Evolutionary conservation across 495 filamentous ascomycete genomes (phyloP).

Genomic region (Penicillium silybi): DNA sequence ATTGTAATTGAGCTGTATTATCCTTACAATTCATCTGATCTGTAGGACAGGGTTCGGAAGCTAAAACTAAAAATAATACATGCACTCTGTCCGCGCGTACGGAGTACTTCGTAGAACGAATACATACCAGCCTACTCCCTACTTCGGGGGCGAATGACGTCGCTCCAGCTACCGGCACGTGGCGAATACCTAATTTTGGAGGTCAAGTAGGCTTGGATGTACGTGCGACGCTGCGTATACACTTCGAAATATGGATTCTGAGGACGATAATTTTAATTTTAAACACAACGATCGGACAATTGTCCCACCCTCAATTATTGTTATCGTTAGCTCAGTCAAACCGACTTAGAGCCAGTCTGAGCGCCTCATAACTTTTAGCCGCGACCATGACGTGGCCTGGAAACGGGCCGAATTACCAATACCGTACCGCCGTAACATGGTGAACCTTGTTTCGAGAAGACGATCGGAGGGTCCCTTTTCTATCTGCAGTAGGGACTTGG

Average conservation of each 20-base stretch:
- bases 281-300: background rate
- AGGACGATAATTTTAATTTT: too few relatives aligned
- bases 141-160: too few relatives aligned
- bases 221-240: background rate
- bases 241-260: too few relatives aligned
- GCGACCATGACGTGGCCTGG: constrained; percentile 14
- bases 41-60: too few relatives aligned
- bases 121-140: too few relatives aligned
- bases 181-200: constrained; percentile 1
- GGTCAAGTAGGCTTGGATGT: background rate
- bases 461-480: background rate
- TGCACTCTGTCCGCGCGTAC: background rate
- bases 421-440: constrained; percentile 3
- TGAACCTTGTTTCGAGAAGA: background rate
- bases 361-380: background rate
- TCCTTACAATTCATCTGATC: too few relatives aligned
- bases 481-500: background rate
- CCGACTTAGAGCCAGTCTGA: background rate
- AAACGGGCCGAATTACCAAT: constrained; percentile 9
- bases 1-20: too few relatives aligned
- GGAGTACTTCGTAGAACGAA: background rate
- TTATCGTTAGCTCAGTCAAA: background rate
- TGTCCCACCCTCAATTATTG: background rate
- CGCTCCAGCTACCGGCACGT: constrained; percentile 3
- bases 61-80: background rate